These are phyloP conservation scores for Vigna radiata DNA, from an alignment of 306 rosid species.

Conservation along the genomic window DNA sequence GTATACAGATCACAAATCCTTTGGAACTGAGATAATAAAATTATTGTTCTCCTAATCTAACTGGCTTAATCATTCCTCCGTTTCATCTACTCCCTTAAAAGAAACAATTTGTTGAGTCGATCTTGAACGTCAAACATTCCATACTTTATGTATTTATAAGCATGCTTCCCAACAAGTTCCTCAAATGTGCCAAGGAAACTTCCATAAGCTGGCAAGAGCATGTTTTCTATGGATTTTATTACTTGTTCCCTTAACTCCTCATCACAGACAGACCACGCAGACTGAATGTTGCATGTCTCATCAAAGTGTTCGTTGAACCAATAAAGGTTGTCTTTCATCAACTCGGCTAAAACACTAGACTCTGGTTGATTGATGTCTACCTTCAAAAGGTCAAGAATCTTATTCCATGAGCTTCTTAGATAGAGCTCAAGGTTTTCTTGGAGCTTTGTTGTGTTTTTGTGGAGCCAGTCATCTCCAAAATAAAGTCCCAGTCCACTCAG, in stretches of 20 bases:
- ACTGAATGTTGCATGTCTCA: slow-evolving; percentile 21
- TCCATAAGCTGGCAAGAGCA: slow-evolving; percentile 62
- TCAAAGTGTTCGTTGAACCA: slow-evolving; percentile 41
- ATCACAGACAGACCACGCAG: slow-evolving; percentile 46
- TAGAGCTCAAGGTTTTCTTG: slow-evolving; percentile 44
- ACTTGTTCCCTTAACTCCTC: slow-evolving; percentile 61
- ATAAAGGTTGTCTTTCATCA: slow-evolving; percentile 72
- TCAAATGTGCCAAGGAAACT: slow-evolving; percentile 58
- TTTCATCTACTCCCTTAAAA: neutral
- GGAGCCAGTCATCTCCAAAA: neutral
- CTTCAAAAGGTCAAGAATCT: slow-evolving; percentile 59
- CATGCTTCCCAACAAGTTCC: slow-evolving; percentile 30
- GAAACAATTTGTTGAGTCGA: neutral
- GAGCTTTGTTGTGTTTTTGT: slow-evolving; percentile 50
- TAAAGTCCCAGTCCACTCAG: neutral
- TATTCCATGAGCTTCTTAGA: slow-evolving; percentile 61
- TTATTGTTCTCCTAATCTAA: neutral
- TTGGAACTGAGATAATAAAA: neutral
- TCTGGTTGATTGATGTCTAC: slow-evolving; percentile 49
- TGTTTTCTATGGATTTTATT: slow-evolving; percentile 51
- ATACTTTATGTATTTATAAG: slow-evolving; percentile 4
- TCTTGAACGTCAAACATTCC: slow-evolving; percentile 6
- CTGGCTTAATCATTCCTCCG: neutral
- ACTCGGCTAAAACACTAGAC: slow-evolving; percentile 40
- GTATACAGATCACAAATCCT: neutral